phyloP scores from a whole-genome alignment of 352 stramenopile species.

The Pilasporangium apinafurcum region DNA sequence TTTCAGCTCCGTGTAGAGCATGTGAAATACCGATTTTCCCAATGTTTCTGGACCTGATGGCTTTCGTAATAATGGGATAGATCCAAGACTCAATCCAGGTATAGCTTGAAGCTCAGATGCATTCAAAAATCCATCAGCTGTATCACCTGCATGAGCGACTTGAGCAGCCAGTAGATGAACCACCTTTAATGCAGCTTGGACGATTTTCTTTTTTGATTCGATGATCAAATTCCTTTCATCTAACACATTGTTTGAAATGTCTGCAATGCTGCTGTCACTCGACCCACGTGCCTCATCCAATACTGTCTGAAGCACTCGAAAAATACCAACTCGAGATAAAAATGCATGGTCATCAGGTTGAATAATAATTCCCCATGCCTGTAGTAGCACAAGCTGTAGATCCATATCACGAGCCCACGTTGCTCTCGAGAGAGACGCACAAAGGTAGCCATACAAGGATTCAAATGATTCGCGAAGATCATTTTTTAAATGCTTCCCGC shows the following conservation, averaged over 20 bases:
- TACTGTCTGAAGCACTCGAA: conserved; percentile 87
- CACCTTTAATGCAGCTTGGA: conserved; percentile 83
- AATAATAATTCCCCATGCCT: conserved; percentile 87
- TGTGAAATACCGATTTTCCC: conserved; percentile 88
- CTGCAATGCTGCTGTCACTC: conserved; percentile 21
- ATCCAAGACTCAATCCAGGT: conserved; percentile 40
- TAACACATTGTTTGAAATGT: conserved; percentile 8
- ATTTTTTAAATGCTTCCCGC: conserved; percentile 68
- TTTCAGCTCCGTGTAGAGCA: conserved; percentile 87
- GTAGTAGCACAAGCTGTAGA: conserved; percentile 74
- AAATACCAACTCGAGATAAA: conserved; percentile 85
- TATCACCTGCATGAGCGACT: conserved; percentile 73
- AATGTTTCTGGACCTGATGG: conserved; percentile 83
- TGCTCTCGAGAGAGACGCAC: conserved; percentile 70
- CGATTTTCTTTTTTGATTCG: conserved; percentile 68
- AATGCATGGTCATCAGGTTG: conserved; percentile 86
- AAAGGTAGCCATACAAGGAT: conserved; percentile 74
- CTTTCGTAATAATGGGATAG: conserved; percentile 76
- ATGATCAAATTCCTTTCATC: conserved; percentile 35
- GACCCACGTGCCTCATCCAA: conserved; percentile 76
- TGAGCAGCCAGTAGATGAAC: conserved; percentile 86
- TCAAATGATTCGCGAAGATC: conserved; percentile 82
- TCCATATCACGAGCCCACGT: conserved; percentile 79
- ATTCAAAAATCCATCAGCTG: conserved; percentile 47
- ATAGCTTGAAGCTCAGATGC: conserved; percentile 40